phyloP scores from a whole-genome alignment of 805 yeast genomes.

The Isabelozyma rhagii region DNA sequence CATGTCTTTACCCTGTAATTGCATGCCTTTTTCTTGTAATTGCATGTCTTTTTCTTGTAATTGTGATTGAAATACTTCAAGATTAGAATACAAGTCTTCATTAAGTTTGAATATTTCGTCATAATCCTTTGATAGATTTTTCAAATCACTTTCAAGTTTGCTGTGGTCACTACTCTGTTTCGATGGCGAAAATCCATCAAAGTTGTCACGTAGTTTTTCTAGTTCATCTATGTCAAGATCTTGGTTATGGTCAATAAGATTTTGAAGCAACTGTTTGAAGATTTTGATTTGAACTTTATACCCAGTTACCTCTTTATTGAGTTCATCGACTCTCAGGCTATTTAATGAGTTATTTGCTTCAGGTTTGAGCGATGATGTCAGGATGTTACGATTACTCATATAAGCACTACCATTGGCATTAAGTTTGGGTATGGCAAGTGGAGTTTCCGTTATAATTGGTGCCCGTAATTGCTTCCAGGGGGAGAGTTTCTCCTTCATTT shows the following conservation, averaged over 20 bases:
- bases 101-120: slow-evolving; percentile 34
- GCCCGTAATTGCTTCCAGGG: slow-evolving; percentile 5
- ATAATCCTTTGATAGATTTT: slow-evolving; percentile 21
- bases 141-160: slow-evolving; percentile 16
- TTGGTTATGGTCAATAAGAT: slow-evolving; percentile 21
- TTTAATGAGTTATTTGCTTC: slow-evolving; percentile 12
- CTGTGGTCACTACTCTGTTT: slow-evolving; percentile 1
- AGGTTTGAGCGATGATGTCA: slow-evolving; percentile 3
- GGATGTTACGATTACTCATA: neutral
- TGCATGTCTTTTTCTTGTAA: slow-evolving; percentile 25
- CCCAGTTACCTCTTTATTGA: slow-evolving; percentile 33
- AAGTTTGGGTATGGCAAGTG: neutral
- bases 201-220: neutral
- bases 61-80: slow-evolving; percentile 32
- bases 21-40: slow-evolving; percentile 24
- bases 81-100: slow-evolving; percentile 34
- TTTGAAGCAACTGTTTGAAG: slow-evolving; percentile 38
- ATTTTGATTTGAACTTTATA: slow-evolving; percentile 37
- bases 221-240: slow-evolving; percentile 1
- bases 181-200: neutral
- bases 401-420: neutral
- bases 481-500: slow-evolving; percentile 1
- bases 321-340: slow-evolving; percentile 21
- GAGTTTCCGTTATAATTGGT: slow-evolving; percentile 1
- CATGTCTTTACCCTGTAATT: neutral